Evolutionary conservation across 768 basidiomycete species (phyloP).

Genomic region (Trametes coccinea): DNA sequence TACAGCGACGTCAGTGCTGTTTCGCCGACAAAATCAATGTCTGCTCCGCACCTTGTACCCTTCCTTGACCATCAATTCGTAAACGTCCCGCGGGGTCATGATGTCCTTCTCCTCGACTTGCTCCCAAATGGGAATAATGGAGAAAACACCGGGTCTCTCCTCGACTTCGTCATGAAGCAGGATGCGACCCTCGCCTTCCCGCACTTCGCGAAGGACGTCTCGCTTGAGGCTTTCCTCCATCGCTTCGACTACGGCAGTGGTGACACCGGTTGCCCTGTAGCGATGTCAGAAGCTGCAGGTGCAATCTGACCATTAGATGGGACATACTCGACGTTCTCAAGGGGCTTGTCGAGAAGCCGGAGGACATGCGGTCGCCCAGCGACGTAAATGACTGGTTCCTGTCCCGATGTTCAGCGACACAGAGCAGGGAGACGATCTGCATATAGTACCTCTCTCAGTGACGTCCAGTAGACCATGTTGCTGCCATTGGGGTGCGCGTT

Average conservation of each 20-base stretch:
- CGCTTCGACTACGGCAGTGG: slow-evolving; percentile 83
- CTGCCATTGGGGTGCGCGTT: slow-evolving; percentile 77
- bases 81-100: slow-evolving; percentile 84
- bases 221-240: slow-evolving; percentile 89
- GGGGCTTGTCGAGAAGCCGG: slow-evolving; percentile 79
- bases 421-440: background rate
- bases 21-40: slow-evolving; percentile 11
- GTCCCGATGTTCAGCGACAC: slow-evolving; percentile 12
- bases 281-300: background rate
- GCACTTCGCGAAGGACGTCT: slow-evolving; percentile 85
- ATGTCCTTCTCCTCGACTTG: slow-evolving; percentile 78
- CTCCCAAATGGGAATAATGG: slow-evolving; percentile 95
- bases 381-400: slow-evolving; percentile 94
- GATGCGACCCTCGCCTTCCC: slow-evolving; percentile 68
- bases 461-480: slow-evolving; percentile 90
- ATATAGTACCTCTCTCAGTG: slow-evolving; percentile 76
- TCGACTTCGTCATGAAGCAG: slow-evolving; percentile 96
- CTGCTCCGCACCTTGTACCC: slow-evolving; percentile 61
- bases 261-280: slow-evolving; percentile 86
- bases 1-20: slow-evolving; percentile 31
- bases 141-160: slow-evolving; percentile 85
- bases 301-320: background rate
- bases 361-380: slow-evolving; percentile 88
- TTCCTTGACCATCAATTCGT: slow-evolving; percentile 69
- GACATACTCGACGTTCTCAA: slow-evolving; percentile 92